Conservation (phyloP, 1,284 basidiomycete species). For the Heterobasidion occidentale region DNA sequence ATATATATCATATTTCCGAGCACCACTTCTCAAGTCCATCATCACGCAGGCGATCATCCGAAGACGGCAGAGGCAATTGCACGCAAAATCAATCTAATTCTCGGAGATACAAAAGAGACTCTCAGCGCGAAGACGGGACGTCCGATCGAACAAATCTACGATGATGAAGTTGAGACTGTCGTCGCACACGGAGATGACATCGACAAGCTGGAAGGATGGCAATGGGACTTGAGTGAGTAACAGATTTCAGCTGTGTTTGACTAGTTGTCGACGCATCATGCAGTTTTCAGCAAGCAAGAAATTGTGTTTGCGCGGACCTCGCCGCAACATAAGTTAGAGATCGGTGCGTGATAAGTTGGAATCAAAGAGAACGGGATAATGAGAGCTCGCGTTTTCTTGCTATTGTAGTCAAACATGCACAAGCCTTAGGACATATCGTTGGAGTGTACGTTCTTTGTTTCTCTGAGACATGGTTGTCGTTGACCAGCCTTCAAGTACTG, state of each 20-base stretch:
- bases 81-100: conserved; percentile 56
- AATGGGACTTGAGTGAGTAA: conserved; percentile 57
- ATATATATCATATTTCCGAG: neutral
- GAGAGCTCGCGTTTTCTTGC: neutral
- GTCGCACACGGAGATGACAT: conserved; percentile 64
- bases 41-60: conserved; percentile 47
- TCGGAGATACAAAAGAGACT: conserved; percentile 58
- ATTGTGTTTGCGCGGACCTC: conserved; percentile 69
- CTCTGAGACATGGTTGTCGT: neutral
- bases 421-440: conserved; percentile 62
- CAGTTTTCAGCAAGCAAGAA: conserved; percentile 58
- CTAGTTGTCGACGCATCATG: neutral
- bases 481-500: conserved; percentile 25
- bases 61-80: conserved; percentile 67
- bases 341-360: conserved; percentile 30
- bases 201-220: conserved; percentile 54
- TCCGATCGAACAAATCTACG: conserved; percentile 50
- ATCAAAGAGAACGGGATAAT: neutral
- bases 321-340: conserved; percentile 66
- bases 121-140: conserved; percentile 47
- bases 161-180: conserved; percentile 57
- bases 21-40: neutral
- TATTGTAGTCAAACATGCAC: conserved; percentile 52
- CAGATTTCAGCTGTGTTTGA: neutral
- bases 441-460: conserved; percentile 43